Evolutionary conservation across 257 asterid genomes (phyloP).

Genomic region (Craterostigma plantagineum): DNA sequence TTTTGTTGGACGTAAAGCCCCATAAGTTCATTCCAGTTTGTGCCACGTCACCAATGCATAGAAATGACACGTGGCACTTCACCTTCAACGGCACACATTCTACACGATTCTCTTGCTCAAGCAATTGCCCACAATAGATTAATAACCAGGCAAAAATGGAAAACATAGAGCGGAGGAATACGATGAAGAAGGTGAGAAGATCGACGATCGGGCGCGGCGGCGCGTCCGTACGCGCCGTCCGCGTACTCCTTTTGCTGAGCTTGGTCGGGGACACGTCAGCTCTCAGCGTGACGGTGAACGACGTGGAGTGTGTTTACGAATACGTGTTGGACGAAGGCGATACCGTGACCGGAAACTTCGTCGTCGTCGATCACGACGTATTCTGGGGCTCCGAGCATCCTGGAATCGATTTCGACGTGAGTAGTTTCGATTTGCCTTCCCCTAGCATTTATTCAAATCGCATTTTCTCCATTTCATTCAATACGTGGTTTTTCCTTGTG

Average conservation of each 20-base stretch:
- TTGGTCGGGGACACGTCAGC: slow-evolving; percentile 21
- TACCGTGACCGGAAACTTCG: slow-evolving; percentile 68
- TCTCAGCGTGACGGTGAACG: slow-evolving; percentile 44
- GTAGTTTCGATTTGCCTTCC: not conserved
- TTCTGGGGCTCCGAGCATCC: slow-evolving; percentile 57
- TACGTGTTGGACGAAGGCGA: slow-evolving; percentile 66
- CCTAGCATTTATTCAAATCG: not conserved
- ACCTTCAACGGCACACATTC: no score
- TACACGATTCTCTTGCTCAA: no score
- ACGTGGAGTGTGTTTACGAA: slow-evolving; percentile 68
- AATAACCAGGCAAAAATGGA: no score
- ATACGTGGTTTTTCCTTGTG: no score
- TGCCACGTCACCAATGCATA: no score
- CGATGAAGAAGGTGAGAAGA: no score
- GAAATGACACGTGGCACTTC: no score
- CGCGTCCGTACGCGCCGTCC: not conserved
- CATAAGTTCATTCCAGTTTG: no score
- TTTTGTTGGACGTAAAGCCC: no score
- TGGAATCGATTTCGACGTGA: slow-evolving; percentile 67
- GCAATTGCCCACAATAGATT: no score
- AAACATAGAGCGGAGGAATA: no score
- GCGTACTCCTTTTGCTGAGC: slow-evolving; percentile 24
- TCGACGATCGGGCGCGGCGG: no score
- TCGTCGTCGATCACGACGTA: slow-evolving; percentile 46
- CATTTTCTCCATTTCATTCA: not conserved